These are phyloP conservation scores for Paraphoma chrysanthemicola DNA, from an alignment of 2,329 filamentous ascomycete genomes.

Conservation along the genomic window DNA sequence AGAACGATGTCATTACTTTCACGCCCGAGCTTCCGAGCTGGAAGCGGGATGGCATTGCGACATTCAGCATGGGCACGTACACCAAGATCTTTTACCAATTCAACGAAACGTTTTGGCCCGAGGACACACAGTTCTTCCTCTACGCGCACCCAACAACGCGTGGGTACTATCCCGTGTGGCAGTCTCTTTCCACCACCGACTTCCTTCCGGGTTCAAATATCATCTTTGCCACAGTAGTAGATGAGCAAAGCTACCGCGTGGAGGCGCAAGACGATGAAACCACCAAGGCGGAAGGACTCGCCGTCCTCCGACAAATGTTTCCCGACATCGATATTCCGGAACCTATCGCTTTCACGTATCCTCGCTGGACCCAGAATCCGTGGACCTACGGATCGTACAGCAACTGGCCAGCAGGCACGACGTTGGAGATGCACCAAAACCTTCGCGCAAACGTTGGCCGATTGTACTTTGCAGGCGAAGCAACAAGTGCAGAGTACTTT, in stretches of 20 bases:
- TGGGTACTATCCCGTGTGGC: conserved; percentile 68
- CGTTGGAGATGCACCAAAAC: conserved; percentile 71
- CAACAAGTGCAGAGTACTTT: conserved; percentile 68
- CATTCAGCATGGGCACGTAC: conserved; percentile 74
- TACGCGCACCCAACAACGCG: conserved; percentile 58
- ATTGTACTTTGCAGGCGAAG: conserved; percentile 71
- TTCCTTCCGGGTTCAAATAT: conserved; percentile 70
- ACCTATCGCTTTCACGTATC: conserved; percentile 67
- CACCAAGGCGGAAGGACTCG: conserved; percentile 64
- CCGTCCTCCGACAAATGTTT: conserved; percentile 68
- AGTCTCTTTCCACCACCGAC: conserved; percentile 64
- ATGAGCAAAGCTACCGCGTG: conserved; percentile 62
- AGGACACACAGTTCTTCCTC: conserved; percentile 61
- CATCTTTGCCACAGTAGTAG: conserved; percentile 69
- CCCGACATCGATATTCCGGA: conserved; percentile 63
- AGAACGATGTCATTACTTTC: conserved; percentile 67
- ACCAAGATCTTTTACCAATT: conserved; percentile 78
- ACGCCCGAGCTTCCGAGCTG: conserved; percentile 65
- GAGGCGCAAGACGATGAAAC: conserved; percentile 66
- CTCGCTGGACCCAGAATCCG: conserved; percentile 61
- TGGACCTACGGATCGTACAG: conserved; percentile 69
- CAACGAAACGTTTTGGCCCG: conserved; percentile 70
- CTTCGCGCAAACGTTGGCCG: conserved; percentile 68
- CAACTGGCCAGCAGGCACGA: conserved; percentile 71
- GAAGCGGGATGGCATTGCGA: conserved; percentile 69